Conservation (phyloP, 164 flowering plant genomes). For the Umbellularia californica region DNA sequence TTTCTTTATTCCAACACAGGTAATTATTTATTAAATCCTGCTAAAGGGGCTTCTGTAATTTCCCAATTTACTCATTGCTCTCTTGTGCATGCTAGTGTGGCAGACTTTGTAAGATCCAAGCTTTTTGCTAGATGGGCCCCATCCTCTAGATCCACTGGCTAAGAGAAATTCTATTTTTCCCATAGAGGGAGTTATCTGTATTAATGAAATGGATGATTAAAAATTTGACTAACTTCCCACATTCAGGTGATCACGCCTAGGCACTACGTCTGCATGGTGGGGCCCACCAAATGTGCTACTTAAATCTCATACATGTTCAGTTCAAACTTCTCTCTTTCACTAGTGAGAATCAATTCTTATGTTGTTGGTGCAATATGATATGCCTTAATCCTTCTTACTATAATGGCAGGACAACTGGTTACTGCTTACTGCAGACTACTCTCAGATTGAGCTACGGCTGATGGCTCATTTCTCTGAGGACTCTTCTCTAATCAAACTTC, state of each 20-base stretch:
- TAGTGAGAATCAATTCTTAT: neutral
- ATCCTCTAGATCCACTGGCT: too few relatives aligned
- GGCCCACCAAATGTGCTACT: neutral
- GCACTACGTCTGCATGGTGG: too few relatives aligned
- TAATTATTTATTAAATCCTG: slow-evolving; percentile 16
- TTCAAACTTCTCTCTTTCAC: neutral
- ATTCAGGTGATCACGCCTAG: neutral
- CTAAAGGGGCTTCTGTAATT: too few relatives aligned
- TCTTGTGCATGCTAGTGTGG: neutral
- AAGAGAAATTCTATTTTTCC: too few relatives aligned
- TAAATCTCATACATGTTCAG: neutral
- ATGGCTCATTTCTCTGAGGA: slow-evolving; percentile 99
- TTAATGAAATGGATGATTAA: too few relatives aligned
- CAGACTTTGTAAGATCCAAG: neutral
- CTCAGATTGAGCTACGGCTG: slow-evolving; percentile 90
- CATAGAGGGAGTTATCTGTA: too few relatives aligned
- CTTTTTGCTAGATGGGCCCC: neutral
- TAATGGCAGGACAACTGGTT: slow-evolving; percentile 80
- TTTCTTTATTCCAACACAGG: slow-evolving; percentile 83
- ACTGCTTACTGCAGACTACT: slow-evolving; percentile 87
- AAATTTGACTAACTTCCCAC: too few relatives aligned
- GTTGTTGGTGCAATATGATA: neutral
- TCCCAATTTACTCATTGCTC: neutral
- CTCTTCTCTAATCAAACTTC: slow-evolving; percentile 59
- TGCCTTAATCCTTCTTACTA: slow-evolving; percentile 4